Evolutionary conservation across 164 flowering plant genomes (phyloP).

Genomic region (Tetracentron sinense): DNA sequence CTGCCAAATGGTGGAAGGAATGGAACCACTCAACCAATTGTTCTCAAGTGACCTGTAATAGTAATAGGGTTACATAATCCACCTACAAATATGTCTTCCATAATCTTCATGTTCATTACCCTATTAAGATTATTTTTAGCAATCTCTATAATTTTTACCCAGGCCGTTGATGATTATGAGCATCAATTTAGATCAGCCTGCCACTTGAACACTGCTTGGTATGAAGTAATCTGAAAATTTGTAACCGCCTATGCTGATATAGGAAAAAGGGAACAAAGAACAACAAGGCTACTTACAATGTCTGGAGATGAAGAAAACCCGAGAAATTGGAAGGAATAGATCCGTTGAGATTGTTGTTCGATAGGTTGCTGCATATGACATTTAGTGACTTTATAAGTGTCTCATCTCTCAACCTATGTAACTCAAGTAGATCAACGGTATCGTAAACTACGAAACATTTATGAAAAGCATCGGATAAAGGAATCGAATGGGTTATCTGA

Average conservation of each 20-base stretch:
- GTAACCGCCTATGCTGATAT: neutral
- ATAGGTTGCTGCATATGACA: conserved; percentile 55
- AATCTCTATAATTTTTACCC: no score
- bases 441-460: no score
- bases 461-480: no score
- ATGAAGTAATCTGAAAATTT: no score
- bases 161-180: no score
- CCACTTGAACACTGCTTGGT: no score
- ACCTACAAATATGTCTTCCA: no score
- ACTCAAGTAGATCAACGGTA: neutral
- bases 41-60: conserved; percentile 60
- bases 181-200: no score
- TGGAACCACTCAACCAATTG: conserved; percentile 58
- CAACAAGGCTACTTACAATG: conserved; percentile 48
- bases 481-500: no score
- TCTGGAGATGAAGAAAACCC: conserved; percentile 59
- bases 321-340: conserved; percentile 63
- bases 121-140: no score
- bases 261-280: conserved; percentile 1
- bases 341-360: conserved; percentile 67
- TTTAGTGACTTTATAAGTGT: conserved; percentile 8
- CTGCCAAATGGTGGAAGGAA: conserved; percentile 64
- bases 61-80: no score
- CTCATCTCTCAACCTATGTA: neutral
- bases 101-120: no score